Conservation (phyloP, 108 stramenopile species). For the Schizochytrium sp. region DNA sequence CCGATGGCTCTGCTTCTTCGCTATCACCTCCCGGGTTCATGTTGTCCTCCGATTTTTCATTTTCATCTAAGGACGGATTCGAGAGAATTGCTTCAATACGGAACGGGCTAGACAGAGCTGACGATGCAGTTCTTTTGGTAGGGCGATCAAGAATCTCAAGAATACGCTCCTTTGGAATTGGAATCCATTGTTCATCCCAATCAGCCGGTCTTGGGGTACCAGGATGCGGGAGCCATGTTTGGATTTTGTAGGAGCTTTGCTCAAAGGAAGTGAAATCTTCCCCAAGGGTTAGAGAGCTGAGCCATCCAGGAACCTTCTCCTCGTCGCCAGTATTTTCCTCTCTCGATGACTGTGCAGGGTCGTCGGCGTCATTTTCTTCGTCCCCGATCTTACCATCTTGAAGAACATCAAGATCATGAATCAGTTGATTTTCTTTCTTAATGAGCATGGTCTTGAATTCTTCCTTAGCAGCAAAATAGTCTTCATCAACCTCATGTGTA, state of each 20-base stretch:
- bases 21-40: neutral
- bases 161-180: neutral
- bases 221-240: conserved; percentile 20
- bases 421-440: no score
- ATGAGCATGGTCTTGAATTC: no score
- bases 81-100: neutral
- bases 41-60: neutral
- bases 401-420: no score
- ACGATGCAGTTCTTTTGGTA: neutral
- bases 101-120: neutral
- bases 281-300: neutral
- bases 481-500: no score
- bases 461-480: no score
- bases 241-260: neutral
- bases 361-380: no score
- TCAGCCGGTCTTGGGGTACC: conserved; percentile 39
- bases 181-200: conserved; percentile 41
- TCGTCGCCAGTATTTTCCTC: neutral
- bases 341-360: no score
- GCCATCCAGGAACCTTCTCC: neutral
- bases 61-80: neutral
- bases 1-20: neutral
- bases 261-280: neutral
- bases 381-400: no score
- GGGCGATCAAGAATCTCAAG: neutral